Base-by-base conservation (phyloP, 495 filamentous ascomycete species). In the Daldinia childiae region DNA sequence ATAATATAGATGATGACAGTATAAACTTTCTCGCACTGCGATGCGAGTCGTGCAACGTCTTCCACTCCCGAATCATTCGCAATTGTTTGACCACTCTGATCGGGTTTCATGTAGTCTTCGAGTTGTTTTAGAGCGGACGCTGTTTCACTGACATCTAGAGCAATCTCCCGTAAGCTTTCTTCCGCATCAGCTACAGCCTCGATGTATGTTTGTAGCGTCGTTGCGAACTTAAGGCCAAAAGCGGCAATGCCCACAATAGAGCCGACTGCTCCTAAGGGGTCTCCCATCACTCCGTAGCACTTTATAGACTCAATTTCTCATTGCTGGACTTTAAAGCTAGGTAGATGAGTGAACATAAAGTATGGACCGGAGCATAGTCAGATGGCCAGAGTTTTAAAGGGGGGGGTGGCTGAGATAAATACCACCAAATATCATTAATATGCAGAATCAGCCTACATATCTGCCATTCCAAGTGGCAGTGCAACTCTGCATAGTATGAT, bases 201-300 rank as follows among this genome's bases (percentile, higher is more conserved):
- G 17, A 64, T 62, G 41, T 72, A 68, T 4, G 60, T 75, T 9
- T 72, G 61, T 19, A 75, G 43, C 14, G 59, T 75, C 6, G 59
- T 75, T 29, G 68, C 61, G 43, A 75, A 65, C n/a, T 75, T 54
- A 0, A 72, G 38, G n/a, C 72, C 72, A 21, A 72, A 72, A 1
- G 52, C 26, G 6, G 66, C 64, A 41, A 75, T 69, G 41, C 72
- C 59, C 1, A 68, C 24, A 27, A 75, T 65, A 11, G 72, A 72
- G 27, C 55, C 50, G 9, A 41, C 68, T 26, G 61, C 43, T 52
- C 60, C 54, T 12, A 66, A 17, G 15, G 65, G 45, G 5, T 70
- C 70, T 1, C 56, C 65, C 73, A 72, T 75, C 17, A 9, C 21
- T 41, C 17, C 51, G n/a, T 34, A 27, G 21, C 11, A 15, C 7